Evolutionary conservation across 1,284 basidiomycete species (phyloP).

Genomic region (Hymenochaete sp.): DNA sequence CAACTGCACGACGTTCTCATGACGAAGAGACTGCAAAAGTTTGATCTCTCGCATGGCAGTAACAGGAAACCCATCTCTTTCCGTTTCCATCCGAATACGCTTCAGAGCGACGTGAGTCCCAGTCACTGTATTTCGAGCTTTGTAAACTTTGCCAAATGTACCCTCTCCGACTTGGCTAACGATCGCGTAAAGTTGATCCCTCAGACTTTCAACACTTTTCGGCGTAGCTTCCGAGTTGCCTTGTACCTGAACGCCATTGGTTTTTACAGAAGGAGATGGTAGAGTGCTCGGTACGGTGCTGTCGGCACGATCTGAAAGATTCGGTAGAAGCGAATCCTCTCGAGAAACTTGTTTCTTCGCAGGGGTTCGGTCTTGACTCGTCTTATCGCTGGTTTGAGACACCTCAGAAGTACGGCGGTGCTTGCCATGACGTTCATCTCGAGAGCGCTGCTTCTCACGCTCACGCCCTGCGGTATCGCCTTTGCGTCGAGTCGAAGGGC

Average conservation of each 20-base stretch:
- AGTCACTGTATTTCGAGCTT: constrained; percentile 78
- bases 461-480: too few relatives aligned
- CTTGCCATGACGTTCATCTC: too few relatives aligned
- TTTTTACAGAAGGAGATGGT: constrained; percentile 6
- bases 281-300: too few relatives aligned
- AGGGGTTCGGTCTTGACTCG: constrained; percentile 1
- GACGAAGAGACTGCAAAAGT: constrained; percentile 83
- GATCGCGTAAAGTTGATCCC: constrained; percentile 78
- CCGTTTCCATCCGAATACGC: constrained; percentile 95
- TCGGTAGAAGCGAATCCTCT: constrained; percentile 6
- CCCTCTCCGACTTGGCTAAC: constrained; percentile 96
- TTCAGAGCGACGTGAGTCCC: constrained; percentile 85
- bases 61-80: constrained; percentile 96
- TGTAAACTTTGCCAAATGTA: constrained; percentile 99
- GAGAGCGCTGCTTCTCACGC: too few relatives aligned
- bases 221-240: constrained; percentile 18
- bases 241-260: constrained; percentile 5
- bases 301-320: too few relatives aligned
- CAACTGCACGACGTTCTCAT: constrained; percentile 83
- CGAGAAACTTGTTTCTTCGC: too few relatives aligned
- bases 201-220: too few relatives aligned
- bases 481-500: not conserved
- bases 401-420: too few relatives aligned
- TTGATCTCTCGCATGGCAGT: constrained; percentile 99
- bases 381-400: too few relatives aligned